phyloP scores from a whole-genome alignment of 495 filamentous ascomycete genomes.

The Podospora comata region DNA sequence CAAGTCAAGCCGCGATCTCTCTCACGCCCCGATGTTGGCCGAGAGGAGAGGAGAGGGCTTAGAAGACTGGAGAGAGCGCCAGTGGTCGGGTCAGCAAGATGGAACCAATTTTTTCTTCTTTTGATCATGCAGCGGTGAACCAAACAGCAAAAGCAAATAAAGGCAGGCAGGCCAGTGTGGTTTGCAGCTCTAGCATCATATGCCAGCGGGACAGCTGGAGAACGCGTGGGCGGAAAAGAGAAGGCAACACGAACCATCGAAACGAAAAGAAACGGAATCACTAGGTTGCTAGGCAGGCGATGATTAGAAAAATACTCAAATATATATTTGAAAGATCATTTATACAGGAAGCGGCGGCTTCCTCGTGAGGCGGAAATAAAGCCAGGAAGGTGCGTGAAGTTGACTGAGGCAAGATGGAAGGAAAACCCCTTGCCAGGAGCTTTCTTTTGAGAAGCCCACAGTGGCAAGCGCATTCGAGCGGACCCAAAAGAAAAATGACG shows the following conservation, averaged over 20 bases:
- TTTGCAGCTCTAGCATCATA: background rate
- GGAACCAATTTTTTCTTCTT: background rate
- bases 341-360: background rate
- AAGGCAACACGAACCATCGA: background rate
- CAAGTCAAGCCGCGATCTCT: background rate
- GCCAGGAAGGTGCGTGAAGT: background rate
- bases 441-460: background rate
- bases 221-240: background rate
- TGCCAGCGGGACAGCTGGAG: background rate
- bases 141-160: background rate
- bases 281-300: too few relatives aligned
- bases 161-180: background rate
- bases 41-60: conserved; percentile 1
- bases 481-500: background rate
- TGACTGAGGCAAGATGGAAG: background rate
- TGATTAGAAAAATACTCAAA: background rate
- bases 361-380: background rate
- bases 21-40: background rate
- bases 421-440: background rate
- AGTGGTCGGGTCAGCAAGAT: background rate
- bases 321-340: background rate
- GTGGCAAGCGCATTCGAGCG: background rate
- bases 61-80: background rate
- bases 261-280: background rate
- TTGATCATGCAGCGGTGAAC: background rate